Base-by-base conservation (phyloP, 805 yeast genomes). In the Isabelozyma rhagii region DNA sequence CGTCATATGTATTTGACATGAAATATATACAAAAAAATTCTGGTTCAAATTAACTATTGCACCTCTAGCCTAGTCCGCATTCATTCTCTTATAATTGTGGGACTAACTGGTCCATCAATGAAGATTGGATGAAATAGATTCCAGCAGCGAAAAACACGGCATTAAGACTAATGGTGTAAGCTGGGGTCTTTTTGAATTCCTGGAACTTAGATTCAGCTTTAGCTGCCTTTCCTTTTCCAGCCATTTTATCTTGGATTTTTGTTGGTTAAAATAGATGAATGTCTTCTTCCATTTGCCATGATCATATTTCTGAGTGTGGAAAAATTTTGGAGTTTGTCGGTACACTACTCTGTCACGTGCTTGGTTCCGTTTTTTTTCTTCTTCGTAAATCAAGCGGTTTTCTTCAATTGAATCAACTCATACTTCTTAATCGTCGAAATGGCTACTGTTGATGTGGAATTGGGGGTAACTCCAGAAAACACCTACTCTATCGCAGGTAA, bases 91-190 rank as follows among this genome's bases (percentile, higher is more conserved):
- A 74, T 59, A 74, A 77, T 68, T 87, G 93, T 47, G 94, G 94
- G 60, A 86, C 91, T 72, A 87, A 71, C 81, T 85, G 80, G 50
- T 87, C 93, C 89, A 85, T 85, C 61, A 85, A 69, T 57, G 92
- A 86, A 44, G 91, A 84, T 72, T 85, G 89, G 58, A 88, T 81
- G 67, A 87, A 81, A 21, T 83, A 82, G 57, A 86, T 87, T 65
- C 94, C 94, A 44, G 87, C 73, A 50, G 79, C 80, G 61, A 88
- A 87, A 53, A 86, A 74, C 39, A 75, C 77, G 51, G 80, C 81
- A 68, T 87, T 87, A 42, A 86, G 66, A 45, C 81, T 76, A 48
- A 86, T 73, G 50, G 89, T 83, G 73, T 75, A 87, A 13, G 77
- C 77, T 53, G 94, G 94, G 43, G 85, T 69, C 56, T 79, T 77